Base-by-base conservation (phyloP, 495 filamentous ascomycete genomes). In the Chaetomium fimeti region DNA sequence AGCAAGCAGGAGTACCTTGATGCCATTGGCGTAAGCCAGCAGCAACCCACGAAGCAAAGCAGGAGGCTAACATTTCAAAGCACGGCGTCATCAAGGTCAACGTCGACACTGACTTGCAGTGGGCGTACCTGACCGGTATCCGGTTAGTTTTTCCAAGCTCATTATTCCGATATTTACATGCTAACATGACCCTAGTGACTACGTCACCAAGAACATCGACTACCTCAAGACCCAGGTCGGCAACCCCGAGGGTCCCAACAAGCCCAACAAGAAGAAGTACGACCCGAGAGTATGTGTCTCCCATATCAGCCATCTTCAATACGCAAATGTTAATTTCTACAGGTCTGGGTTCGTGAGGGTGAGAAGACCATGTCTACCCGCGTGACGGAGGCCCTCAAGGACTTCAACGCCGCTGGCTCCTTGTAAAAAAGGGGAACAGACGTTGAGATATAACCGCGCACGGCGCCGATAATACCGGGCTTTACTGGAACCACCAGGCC, bases 231-330 rank as follows among this genome's bases (percentile, higher is more conserved):
- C 82, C 38, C 85, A 88, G 68, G 89, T 98, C 71, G 94, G 95
- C 71, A 98, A 98, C 84, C 94, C 95, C 55, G 93, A 98, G 27
- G 95, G 93, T 60, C 83, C 84, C 57, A 90, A 93, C 82, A 97
- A 97, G 87, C 94, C 94, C 69, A 98, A 98, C 86, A 98, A 98
- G 89, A 97, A 97, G 84, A 93, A 84, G 87, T 98, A 94, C 79
- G 93, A 97, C 67, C 69, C 74, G 59, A 63, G 69, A 59, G 66
- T 68, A 56, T 58, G 61, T 59, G 12, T 45, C 45, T 22, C 22
- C 24, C n/a, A 18, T 1, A 4, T 2, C 15, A 8, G 12, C 28
- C 24, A 51, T 52, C 52, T 9, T 15, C n/a, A 15, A 42, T 42
- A 43, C 48, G 40, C 62, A 16, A 40, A 29, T 18, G 6, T 42